phyloP scores from a whole-genome alignment of 169 alveolate genomes.

The Babesia sp. region DNA sequence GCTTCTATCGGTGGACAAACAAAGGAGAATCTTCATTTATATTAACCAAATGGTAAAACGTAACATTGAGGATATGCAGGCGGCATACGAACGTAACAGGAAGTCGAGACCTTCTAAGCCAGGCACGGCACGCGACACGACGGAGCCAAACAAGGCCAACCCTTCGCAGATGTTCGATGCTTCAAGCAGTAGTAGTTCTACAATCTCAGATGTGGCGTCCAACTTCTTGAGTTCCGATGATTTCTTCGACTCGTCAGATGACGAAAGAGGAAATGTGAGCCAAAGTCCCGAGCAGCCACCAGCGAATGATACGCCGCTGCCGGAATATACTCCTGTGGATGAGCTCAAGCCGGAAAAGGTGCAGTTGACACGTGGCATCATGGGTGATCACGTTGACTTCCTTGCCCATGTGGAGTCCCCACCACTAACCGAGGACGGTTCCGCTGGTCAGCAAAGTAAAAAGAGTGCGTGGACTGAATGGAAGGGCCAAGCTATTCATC shows the following conservation, averaged over 20 bases:
- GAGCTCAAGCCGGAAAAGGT: slow-evolving; percentile 70
- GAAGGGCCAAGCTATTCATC: slow-evolving; percentile 91
- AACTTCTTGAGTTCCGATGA: slow-evolving; percentile 72
- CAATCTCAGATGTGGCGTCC: slow-evolving; percentile 75
- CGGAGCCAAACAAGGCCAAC: slow-evolving; percentile 12
- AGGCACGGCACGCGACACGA: background rate
- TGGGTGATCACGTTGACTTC: slow-evolving; percentile 86
- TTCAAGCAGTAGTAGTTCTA: slow-evolving; percentile 62
- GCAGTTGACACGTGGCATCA: slow-evolving; percentile 78
- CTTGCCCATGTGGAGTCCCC: slow-evolving; percentile 78
- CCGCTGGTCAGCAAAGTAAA: slow-evolving; percentile 61
- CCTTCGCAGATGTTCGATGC: slow-evolving; percentile 68
- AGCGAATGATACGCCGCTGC: slow-evolving; percentile 50
- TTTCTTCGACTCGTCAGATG: slow-evolving; percentile 57
- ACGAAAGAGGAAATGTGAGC: slow-evolving; percentile 47
- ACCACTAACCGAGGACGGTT: slow-evolving; percentile 22
- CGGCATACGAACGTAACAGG: slow-evolving; percentile 10
- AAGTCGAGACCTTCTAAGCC: slow-evolving; percentile 1
- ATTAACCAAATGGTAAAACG: slow-evolving; percentile 82
- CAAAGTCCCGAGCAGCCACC: background rate
- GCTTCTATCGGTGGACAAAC: slow-evolving; percentile 81
- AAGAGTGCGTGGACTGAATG: slow-evolving; percentile 89
- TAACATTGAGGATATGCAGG: slow-evolving; percentile 72
- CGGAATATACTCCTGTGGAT: slow-evolving; percentile 82
- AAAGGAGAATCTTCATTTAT: slow-evolving; percentile 77